Percentiles rank a stretch among this genome's conserved stretches.
phyloP scores from a whole-genome alignment of 768 basidiomycete species.

The Pleurotus cornucopiae region DNA sequence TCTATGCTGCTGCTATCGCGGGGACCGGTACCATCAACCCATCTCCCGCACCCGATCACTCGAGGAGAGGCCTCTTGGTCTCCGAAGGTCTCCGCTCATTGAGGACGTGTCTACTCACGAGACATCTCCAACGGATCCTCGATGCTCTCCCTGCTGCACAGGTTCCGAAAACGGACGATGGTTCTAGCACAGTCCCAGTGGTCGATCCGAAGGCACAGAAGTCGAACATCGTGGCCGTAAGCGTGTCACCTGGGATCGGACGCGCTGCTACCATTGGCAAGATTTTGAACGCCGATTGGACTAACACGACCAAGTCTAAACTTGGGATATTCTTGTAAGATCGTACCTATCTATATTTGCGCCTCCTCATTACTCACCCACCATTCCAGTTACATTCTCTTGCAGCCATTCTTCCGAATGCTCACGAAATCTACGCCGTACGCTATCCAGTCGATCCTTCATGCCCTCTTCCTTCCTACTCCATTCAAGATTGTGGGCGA shows the following conservation, averaged over 20 bases:
- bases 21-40: background rate
- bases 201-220: slow-evolving; percentile 43
- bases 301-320: slow-evolving; percentile 27
- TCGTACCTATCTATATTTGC: slow-evolving; percentile 26
- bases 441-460: slow-evolving; percentile 74
- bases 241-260: slow-evolving; percentile 74
- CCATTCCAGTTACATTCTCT: slow-evolving; percentile 46
- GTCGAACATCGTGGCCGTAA: slow-evolving; percentile 72
- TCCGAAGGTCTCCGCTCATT: slow-evolving; percentile 64
- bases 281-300: slow-evolving; percentile 46
- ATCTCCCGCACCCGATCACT: slow-evolving; percentile 30
- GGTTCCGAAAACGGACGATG: slow-evolving; percentile 24
- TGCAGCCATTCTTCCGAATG: slow-evolving; percentile 65
- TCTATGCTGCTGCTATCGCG: slow-evolving; percentile 70
- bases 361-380: background rate
- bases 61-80: slow-evolving; percentile 38
- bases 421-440: slow-evolving; percentile 63
- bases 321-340: slow-evolving; percentile 49
- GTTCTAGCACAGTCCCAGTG: slow-evolving; percentile 23
- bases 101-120: slow-evolving; percentile 57
- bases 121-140: slow-evolving; percentile 80
- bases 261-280: slow-evolving; percentile 64
- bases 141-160: slow-evolving; percentile 71
- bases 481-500: slow-evolving; percentile 53
- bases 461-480: slow-evolving; percentile 77